Evolutionary conservation across 208 protist genomes (phyloP).

Genomic region (Trypanosoma scelopori): DNA sequence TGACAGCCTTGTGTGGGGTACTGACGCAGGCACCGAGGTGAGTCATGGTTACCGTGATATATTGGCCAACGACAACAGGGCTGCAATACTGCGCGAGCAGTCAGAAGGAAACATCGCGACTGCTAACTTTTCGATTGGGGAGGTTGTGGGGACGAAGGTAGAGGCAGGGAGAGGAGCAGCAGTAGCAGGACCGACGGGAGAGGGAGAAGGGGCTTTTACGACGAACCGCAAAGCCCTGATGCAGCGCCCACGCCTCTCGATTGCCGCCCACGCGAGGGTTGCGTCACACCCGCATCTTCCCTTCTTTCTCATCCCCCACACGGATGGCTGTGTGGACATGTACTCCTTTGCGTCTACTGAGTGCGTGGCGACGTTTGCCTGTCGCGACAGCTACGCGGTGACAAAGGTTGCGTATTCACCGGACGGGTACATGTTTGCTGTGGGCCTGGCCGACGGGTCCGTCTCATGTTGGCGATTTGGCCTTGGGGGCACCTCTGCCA

Average conservation of each 20-base stretch:
- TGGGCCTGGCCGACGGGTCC: constrained; percentile 70
- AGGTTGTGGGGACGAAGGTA: background rate
- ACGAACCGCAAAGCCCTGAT: constrained; percentile 19
- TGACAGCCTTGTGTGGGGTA: constrained; percentile 81
- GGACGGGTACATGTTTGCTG: constrained; percentile 69
- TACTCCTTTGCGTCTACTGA: constrained; percentile 74
- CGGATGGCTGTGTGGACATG: constrained; percentile 71
- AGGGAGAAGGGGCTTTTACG: background rate
- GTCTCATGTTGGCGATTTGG: constrained; percentile 69
- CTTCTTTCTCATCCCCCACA: constrained; percentile 67
- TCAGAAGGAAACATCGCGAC: constrained; percentile 70
- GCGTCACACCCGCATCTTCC: constrained; percentile 78
- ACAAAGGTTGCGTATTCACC: constrained; percentile 59
- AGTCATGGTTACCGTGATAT: constrained; percentile 76
- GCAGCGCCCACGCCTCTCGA: constrained; percentile 35
- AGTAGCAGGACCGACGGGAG: background rate
- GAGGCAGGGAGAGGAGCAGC: constrained; percentile 12
- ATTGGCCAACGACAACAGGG: constrained; percentile 75
- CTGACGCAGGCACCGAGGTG: constrained; percentile 53
- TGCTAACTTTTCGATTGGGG: constrained; percentile 38
- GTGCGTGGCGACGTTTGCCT: constrained; percentile 67
- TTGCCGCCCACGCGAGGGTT: constrained; percentile 34
- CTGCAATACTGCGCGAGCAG: constrained; percentile 43
- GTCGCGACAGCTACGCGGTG: constrained; percentile 35
- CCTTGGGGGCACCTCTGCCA: constrained; percentile 28